A percentile compares a stretch with the other conserved stretches of the same genome.
Evolutionary conservation across 345 rosid genomes (phyloP).

Genomic region (Kandelia obovata): DNA sequence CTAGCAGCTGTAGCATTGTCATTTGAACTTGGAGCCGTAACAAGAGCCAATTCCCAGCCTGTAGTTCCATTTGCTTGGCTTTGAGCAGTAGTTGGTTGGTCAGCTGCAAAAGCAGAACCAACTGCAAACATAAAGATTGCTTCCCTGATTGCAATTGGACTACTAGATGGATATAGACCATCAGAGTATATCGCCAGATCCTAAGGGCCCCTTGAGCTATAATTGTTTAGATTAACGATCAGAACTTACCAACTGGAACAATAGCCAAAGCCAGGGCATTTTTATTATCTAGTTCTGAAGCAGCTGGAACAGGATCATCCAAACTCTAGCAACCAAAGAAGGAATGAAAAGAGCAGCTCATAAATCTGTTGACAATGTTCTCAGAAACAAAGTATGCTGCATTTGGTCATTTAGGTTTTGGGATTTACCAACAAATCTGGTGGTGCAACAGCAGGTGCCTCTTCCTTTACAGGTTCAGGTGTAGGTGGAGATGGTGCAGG

Average conservation of each 20-base stretch:
- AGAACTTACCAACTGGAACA: constrained; percentile 18
- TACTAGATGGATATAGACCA: neutral
- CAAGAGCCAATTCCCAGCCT: constrained; percentile 39
- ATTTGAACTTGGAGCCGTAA: constrained; percentile 28
- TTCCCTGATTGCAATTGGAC: neutral
- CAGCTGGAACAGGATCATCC: constrained; percentile 21
- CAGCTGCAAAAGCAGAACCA: constrained; percentile 42
- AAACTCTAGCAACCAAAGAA: constrained; percentile 17
- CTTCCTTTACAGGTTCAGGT: constrained; percentile 63
- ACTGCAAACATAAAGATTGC: neutral
- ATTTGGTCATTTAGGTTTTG: neutral
- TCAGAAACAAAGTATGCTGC: neutral
- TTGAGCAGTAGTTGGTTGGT: constrained; percentile 41
- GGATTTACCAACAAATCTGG: constrained; percentile 75
- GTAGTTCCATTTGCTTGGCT: constrained; percentile 36
- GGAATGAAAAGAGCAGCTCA: neutral
- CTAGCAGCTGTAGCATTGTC: constrained; percentile 13
- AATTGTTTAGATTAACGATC: neutral
- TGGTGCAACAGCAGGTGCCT: constrained; percentile 56
- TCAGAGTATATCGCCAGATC: neutral
- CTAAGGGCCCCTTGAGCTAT: neutral
- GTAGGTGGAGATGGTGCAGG: constrained; percentile 47
- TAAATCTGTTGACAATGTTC: constrained; percentile 1
- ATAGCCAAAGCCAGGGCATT: constrained; percentile 22
- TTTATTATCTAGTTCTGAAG: constrained; percentile 17